A percentile compares a stretch with the other conserved stretches of the same genome.
Conservation (phyloP, 73 alveolate genomes). For the Tetrahymena borealis region DNA sequence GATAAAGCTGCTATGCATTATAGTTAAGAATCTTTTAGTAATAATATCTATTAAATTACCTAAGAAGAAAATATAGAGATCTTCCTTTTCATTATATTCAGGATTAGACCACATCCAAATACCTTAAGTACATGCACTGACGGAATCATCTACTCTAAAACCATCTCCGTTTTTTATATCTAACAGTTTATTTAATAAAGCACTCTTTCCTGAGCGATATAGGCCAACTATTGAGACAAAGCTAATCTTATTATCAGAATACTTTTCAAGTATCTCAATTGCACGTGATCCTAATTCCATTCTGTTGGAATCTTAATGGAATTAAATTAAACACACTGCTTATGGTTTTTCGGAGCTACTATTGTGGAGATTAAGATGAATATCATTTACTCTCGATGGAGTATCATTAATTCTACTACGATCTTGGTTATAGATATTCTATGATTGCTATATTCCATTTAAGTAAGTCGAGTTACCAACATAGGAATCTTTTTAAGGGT, state of each 20-base stretch:
- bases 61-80: slow-evolving; percentile 73
- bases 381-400: neutral
- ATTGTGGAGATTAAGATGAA: neutral
- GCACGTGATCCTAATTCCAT: neutral
- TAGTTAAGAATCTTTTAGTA: no score
- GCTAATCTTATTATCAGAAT: neutral
- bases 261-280: neutral
- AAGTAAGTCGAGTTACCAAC: neutral
- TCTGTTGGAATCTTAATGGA: neutral
- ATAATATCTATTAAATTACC: no score
- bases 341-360: neutral
- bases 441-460: neutral
- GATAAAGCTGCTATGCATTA: no score
- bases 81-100: slow-evolving; percentile 63
- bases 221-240: slow-evolving; percentile 52
- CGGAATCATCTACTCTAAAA: slow-evolving; percentile 76
- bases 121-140: slow-evolving; percentile 92
- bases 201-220: slow-evolving; percentile 93
- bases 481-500: neutral
- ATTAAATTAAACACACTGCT: neutral
- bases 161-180: slow-evolving; percentile 63
- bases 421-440: neutral
- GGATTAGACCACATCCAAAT: slow-evolving; percentile 95
- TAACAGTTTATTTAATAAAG: slow-evolving; percentile 76
- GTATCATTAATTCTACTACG: neutral